phyloP scores from a whole-genome alignment of 2,329 filamentous ascomycete genomes.

The Aspergillus candidus region DNA sequence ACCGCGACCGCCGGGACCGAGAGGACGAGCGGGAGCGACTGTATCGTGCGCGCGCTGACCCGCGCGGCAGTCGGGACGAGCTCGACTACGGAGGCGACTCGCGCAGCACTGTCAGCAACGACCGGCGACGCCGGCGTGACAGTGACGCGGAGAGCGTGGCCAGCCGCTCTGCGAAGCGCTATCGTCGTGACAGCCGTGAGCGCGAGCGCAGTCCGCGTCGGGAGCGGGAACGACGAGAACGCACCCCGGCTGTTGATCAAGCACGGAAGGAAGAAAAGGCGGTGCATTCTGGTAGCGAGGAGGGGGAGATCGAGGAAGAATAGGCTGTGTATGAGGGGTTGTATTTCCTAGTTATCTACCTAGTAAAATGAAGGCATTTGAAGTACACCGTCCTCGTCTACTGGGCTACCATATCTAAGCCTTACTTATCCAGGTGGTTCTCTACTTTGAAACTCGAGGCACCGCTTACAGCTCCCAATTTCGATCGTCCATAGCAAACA shows the following conservation, averaged over 20 bases:
- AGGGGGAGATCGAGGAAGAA: conserved; percentile 92
- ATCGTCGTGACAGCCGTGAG: conserved; percentile 38
- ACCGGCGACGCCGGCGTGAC: conserved; percentile 71
- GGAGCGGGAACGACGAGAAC: conserved; percentile 48
- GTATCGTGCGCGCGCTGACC: conserved; percentile 75
- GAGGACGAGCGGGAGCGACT: conserved; percentile 85
- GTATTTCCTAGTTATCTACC: too few species aligned
- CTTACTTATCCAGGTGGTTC: too few species aligned
- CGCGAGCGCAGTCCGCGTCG: conserved; percentile 32
- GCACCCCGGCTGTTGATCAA: conserved; percentile 30
- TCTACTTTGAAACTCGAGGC: too few species aligned
- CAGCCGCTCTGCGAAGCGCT: conserved; percentile 57
- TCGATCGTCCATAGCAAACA: too few species aligned
- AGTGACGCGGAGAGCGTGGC: conserved; percentile 62
- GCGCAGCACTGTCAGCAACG: conserved; percentile 52
- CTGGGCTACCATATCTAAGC: too few species aligned
- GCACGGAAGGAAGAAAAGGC: conserved; percentile 41
- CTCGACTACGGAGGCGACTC: conserved; percentile 80
- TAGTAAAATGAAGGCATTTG: too few species aligned
- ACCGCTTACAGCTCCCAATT: too few species aligned
- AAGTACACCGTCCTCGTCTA: too few species aligned
- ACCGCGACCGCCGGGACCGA: conserved; percentile 77
- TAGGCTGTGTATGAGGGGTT: conserved; percentile 15
- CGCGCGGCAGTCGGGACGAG: conserved; percentile 74
- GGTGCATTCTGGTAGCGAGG: conserved; percentile 83